A percentile compares a stretch with the other conserved stretches of the same genome.
phyloP scores from a whole-genome alignment of 2,329 filamentous ascomycete genomes.

The Stemphylium vesicarium region DNA sequence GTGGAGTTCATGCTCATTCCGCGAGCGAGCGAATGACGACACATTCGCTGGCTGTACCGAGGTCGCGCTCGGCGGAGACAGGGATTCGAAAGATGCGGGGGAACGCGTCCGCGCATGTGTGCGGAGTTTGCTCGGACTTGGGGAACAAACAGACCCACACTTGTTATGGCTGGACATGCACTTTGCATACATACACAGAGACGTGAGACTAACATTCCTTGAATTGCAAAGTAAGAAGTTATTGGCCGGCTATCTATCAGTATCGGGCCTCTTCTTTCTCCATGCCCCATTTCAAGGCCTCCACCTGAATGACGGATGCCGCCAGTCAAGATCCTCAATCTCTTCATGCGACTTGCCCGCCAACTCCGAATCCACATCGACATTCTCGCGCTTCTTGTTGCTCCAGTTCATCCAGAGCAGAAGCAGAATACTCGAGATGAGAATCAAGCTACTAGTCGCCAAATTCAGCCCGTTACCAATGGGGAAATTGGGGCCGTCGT shows the following conservation, averaged over 20 bases:
- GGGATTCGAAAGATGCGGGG: constrained; percentile 13
- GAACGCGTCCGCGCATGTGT: not conserved
- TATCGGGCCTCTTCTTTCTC: not conserved
- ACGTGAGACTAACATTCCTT: too few relatives aligned
- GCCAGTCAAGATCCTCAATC: constrained; percentile 48
- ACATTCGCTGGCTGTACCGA: constrained; percentile 14
- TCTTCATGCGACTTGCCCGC: constrained; percentile 52
- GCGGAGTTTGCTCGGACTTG: constrained; percentile 2
- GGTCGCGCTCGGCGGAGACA: constrained; percentile 5
- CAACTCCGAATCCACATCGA: constrained; percentile 63
- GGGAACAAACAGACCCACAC: too few relatives aligned
- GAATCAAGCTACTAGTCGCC: constrained; percentile 63
- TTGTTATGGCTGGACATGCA: too few relatives aligned
- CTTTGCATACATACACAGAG: too few relatives aligned
- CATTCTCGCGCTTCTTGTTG: constrained; percentile 64
- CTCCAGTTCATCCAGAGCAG: constrained; percentile 68
- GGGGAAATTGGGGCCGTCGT: constrained; percentile 69
- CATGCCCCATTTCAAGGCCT: constrained; percentile 45
- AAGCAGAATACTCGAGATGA: constrained; percentile 59
- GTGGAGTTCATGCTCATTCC: constrained; percentile 7
- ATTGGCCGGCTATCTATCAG: too few relatives aligned
- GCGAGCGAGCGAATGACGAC: constrained; percentile 18
- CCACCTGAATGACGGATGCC: constrained; percentile 70
- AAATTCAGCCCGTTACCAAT: constrained; percentile 76
- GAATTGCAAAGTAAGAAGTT: too few relatives aligned